Base-by-base conservation (phyloP, 73 alveolate genomes). In the Stentor roeselii region DNA sequence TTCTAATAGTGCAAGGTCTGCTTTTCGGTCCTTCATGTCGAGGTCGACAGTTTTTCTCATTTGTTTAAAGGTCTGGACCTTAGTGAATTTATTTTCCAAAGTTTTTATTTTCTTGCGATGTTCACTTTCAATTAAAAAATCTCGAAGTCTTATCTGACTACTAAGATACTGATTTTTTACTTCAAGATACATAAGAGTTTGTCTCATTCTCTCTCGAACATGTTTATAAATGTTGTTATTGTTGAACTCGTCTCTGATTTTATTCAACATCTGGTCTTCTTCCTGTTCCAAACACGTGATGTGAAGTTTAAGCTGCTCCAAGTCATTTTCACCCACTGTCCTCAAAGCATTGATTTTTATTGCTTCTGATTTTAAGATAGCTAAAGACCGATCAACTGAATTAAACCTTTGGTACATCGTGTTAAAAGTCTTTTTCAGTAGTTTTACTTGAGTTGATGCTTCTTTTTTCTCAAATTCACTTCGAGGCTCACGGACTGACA, bases 131-230 rank as follows among this genome's bases (percentile, higher is more conserved):
- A 83, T 37, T 3, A 87, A 78, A 36, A 39, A 58, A 21, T 84
- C 87, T 58, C 85, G 84, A n/a, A 32, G 30, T 59, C 84, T 87
- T 74, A 59, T 31, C 3, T 90, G 87, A 34, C 74, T 88, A 21
- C 11, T 15, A 60, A 87, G 27, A 42, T 87, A 92, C 36, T 84
- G 83, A 14, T 90, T 84, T 38, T 36, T 39, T 36, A 88, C 67
- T 40, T 91, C 42, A 41, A 88, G 50, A 36, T 92, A 90, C 60
- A 91, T 85, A 2, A 87, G 76, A 87, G 90, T 92, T 60, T 88
- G 90, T 75, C 90, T 91, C 93, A 91, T 87, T 21, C 96, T 74
- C 32, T 87, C 93, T 27, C 87, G 67, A 91, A 91, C 83, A 60
- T 91, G 96, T 50, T 50, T 50, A 50, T 50, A 50, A 6, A 50